phyloP scores from a whole-genome alignment of 2,329 filamentous ascomycete species.

The Penicillium sp. region DNA sequence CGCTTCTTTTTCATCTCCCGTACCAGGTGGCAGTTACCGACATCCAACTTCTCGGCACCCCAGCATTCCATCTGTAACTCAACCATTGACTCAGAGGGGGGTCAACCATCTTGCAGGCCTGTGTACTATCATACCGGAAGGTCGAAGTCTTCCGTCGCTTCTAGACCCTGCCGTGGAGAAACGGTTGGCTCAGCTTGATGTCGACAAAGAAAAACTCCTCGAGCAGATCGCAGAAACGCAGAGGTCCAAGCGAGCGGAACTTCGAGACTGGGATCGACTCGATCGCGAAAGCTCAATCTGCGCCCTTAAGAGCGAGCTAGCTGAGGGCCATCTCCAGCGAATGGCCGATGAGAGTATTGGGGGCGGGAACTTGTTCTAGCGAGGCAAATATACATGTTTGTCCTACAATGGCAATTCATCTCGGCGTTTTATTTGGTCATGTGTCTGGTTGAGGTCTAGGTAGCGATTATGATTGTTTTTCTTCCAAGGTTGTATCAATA shows the following conservation, averaged over 20 bases:
- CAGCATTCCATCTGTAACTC: slow-evolving; percentile 37
- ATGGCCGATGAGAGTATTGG: slow-evolving; percentile 48
- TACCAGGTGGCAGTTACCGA: slow-evolving; percentile 35
- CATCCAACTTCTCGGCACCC: slow-evolving; percentile 39
- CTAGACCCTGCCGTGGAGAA: slow-evolving; percentile 45
- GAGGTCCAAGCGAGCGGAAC: slow-evolving; percentile 40
- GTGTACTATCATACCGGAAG: slow-evolving; percentile 43
- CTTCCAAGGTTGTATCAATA: background rate
- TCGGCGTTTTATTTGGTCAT: background rate
- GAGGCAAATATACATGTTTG: slow-evolving; percentile 14
- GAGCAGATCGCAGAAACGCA: slow-evolving; percentile 49
- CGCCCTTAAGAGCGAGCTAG: slow-evolving; percentile 49
- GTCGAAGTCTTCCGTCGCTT: slow-evolving; percentile 40
- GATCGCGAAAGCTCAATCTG: slow-evolving; percentile 50
- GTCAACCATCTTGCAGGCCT: slow-evolving; percentile 43
- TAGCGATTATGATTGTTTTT: background rate
- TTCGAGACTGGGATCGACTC: slow-evolving; percentile 51
- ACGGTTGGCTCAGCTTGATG: slow-evolving; percentile 47
- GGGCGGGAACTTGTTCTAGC: slow-evolving; percentile 39
- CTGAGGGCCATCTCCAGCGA: slow-evolving; percentile 48
- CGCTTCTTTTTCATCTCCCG: slow-evolving; percentile 30
- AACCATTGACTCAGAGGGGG: slow-evolving; percentile 42
- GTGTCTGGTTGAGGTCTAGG: background rate
- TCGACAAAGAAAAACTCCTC: slow-evolving; percentile 47
- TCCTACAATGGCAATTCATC: background rate